A percentile compares a stretch with the other conserved stretches of the same genome.
phyloP scores from a whole-genome alignment of 2,329 filamentous ascomycete genomes.

The Colletotrichum somersetense region DNA sequence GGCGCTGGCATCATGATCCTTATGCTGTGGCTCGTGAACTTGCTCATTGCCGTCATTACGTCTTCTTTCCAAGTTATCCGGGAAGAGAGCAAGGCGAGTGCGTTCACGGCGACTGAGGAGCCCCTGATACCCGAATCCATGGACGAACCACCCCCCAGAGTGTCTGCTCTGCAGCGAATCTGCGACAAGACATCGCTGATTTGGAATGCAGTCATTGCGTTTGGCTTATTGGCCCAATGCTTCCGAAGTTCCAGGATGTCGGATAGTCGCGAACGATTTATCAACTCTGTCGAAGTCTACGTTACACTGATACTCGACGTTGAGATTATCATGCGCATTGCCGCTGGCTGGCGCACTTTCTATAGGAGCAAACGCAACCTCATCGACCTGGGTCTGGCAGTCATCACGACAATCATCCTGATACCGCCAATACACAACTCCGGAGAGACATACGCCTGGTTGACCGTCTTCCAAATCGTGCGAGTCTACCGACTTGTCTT shows the following conservation, averaged over 20 bases:
- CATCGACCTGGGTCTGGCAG: constrained; percentile 82
- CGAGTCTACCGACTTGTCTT: constrained; percentile 93
- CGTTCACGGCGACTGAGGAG: constrained; percentile 84
- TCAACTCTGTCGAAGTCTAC: constrained; percentile 78
- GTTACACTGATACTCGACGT: constrained; percentile 83
- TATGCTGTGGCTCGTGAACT: constrained; percentile 95
- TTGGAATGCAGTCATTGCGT: constrained; percentile 85
- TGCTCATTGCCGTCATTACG: constrained; percentile 96
- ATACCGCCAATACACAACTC: constrained; percentile 83
- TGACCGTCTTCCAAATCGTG: constrained; percentile 93
- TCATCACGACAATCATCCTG: constrained; percentile 87
- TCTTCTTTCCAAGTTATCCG: constrained; percentile 98
- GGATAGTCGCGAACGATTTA: constrained; percentile 68
- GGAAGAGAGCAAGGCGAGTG: constrained; percentile 94
- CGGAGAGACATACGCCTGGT: constrained; percentile 82
- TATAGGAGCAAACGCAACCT: constrained; percentile 80
- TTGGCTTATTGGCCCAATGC: constrained; percentile 83
- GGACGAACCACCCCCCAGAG: constrained; percentile 45
- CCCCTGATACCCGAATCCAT: constrained; percentile 46
- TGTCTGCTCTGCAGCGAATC: constrained; percentile 72
- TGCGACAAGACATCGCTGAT: constrained; percentile 81
- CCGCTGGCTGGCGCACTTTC: constrained; percentile 84
- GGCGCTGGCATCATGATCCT: constrained; percentile 85
- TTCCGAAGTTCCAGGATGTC: constrained; percentile 84
- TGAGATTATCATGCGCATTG: constrained; percentile 86